Conservation (phyloP, 352 stramenopile species). For the Phytopythium aichiense region DNA sequence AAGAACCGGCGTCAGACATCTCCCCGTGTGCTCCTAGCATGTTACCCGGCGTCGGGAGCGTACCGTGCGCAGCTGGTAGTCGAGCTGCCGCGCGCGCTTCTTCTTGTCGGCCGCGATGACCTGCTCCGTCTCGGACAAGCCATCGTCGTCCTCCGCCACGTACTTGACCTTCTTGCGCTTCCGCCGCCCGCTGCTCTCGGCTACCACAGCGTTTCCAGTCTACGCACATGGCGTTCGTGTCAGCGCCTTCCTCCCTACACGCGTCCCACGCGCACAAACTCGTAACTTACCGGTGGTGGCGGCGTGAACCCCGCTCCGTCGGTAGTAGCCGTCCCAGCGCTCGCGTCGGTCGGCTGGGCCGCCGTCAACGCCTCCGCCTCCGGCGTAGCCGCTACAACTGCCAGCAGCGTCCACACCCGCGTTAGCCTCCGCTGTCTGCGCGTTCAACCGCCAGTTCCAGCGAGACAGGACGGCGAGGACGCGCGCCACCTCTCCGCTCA, state of each 20-base stretch:
- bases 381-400: not conserved
- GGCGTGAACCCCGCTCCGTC: not conserved
- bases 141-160: conserved; percentile 57
- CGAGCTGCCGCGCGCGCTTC: conserved; percentile 64
- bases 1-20: conserved; percentile 3
- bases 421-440: not conserved
- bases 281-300: not conserved
- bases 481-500: not conserved
- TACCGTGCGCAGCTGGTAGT: conserved; percentile 61
- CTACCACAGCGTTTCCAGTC: not conserved
- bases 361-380: not conserved
- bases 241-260: not conserved
- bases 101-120: conserved; percentile 55
- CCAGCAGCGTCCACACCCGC: not conserved
- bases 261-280: not conserved
- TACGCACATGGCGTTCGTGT: not conserved
- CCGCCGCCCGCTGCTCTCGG: conserved; percentile 23
- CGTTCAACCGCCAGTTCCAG: not conserved
- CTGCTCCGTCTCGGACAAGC: conserved; percentile 61
- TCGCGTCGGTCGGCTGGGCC: not conserved
- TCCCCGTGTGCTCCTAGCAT: not conserved
- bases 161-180: conserved; percentile 71
- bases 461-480: not conserved
- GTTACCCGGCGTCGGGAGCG: conserved; percentile 2
- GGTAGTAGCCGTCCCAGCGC: not conserved